Percentiles rank a stretch among this genome's conserved stretches.
Evolutionary conservation across 1,284 basidiomycete genomes (phyloP).

Genomic region (Austroboletus olivaceoglutinosus): DNA sequence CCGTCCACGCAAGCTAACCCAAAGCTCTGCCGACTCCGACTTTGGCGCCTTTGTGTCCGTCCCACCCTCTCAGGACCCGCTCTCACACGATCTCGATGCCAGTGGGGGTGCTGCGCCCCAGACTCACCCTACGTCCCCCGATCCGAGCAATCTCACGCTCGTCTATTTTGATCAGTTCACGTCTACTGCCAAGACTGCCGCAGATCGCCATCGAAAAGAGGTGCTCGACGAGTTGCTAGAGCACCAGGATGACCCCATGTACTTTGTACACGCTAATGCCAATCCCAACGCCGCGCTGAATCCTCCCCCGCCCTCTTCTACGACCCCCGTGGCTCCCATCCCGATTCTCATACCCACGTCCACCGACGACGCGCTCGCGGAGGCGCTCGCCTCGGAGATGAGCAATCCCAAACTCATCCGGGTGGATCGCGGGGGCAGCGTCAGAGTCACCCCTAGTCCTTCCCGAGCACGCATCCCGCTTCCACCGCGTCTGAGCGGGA

Average conservation of each 20-base stretch:
- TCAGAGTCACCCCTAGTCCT: slow-evolving; percentile 16
- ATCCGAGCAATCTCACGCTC: slow-evolving; percentile 31
- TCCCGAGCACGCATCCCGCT: slow-evolving; percentile 19
- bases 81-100: slow-evolving; percentile 26
- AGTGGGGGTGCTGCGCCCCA: not conserved
- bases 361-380: slow-evolving; percentile 19
- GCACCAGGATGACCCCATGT: slow-evolving; percentile 67
- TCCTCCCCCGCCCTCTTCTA: not conserved
- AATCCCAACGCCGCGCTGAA: not conserved
- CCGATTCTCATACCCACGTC: slow-evolving; percentile 1
- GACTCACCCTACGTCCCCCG: not conserved
- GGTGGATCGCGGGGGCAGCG: slow-evolving; percentile 8
- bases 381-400: slow-evolving; percentile 22
- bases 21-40: slow-evolving; percentile 47
- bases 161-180: slow-evolving; percentile 61
- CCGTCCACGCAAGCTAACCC: slow-evolving; percentile 10
- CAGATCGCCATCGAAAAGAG: slow-evolving; percentile 48
- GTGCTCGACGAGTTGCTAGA: slow-evolving; percentile 61
- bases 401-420: slow-evolving; percentile 9
- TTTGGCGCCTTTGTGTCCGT: slow-evolving; percentile 72
- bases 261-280: slow-evolving; percentile 40
- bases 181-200: slow-evolving; percentile 51
- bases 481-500: slow-evolving; percentile 25
- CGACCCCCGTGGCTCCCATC: not conserved
- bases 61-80: slow-evolving; percentile 55